A percentile compares a stretch with the other conserved stretches of the same genome.
These are phyloP conservation scores for Melaleuca alternifolia DNA, from an alignment of 345 rosid genomes.

Conservation along the genomic window DNA sequence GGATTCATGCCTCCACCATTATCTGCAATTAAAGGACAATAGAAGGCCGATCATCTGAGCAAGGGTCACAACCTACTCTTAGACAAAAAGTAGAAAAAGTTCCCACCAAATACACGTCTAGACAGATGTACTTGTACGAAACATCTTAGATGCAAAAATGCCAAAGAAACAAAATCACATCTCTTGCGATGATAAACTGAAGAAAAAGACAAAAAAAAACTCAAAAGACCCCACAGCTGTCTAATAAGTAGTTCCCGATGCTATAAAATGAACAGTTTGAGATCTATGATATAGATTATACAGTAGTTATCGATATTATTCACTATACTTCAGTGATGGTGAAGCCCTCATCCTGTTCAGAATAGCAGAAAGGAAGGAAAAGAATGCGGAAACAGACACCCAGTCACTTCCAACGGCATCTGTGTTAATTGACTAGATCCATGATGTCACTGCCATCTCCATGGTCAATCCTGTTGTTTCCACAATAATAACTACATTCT, in stretches of 20 bases:
- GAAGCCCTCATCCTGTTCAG: not conserved
- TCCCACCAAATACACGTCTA: not conserved
- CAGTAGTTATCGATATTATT: not conserved
- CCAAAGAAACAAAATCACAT: not conserved
- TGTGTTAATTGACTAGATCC: not conserved
- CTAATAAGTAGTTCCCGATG: not conserved
- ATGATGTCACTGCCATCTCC: not conserved
- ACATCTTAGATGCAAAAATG: not conserved
- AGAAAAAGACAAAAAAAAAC: not conserved
- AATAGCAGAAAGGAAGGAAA: not conserved
- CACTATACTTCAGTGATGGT: not conserved
- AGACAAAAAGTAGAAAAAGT: not conserved
- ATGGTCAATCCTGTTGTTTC: not conserved
- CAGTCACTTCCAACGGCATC: not conserved
- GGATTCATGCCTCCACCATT: conserved; percentile 98
- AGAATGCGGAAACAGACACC: not conserved
- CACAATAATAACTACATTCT: not conserved
- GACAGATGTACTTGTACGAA: not conserved
- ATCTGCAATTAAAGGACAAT: conserved; percentile 36
- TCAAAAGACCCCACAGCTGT: not conserved
- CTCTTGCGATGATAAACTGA: not conserved
- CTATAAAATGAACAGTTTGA: not conserved
- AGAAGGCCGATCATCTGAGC: not conserved
- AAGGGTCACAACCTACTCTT: not conserved
- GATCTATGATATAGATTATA: not conserved